phyloP scores from a whole-genome alignment of 306 rosid species.

The Sindora glabra region DNA sequence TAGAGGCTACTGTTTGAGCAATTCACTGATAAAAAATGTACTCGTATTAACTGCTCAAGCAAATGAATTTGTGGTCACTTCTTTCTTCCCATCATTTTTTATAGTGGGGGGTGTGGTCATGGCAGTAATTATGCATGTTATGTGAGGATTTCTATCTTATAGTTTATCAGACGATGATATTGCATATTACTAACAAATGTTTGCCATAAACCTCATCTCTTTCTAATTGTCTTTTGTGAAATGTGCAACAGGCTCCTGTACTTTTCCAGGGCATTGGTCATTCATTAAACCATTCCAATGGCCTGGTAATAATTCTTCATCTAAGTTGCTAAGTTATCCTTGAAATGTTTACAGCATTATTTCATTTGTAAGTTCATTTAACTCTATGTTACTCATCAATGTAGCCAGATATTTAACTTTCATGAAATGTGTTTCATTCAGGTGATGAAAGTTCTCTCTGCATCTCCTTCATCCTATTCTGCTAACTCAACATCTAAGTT shows the following conservation, averaged over 20 bases:
- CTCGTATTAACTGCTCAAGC: too few relatives aligned
- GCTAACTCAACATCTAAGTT: constrained; percentile 78
- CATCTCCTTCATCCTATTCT: constrained; percentile 86
- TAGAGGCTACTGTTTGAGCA: too few relatives aligned
- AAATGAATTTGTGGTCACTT: too few relatives aligned
- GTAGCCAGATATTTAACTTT: not conserved
- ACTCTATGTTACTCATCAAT: constrained; percentile 6
- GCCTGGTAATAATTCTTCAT: constrained; percentile 58
- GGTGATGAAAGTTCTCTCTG: constrained; percentile 91
- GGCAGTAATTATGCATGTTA: too few relatives aligned
- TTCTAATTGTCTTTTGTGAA: constrained; percentile 19
- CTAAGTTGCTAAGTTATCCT: too few relatives aligned
- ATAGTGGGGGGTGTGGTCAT: too few relatives aligned
- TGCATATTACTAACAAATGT: not conserved
- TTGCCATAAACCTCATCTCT: not conserved
- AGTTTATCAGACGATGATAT: not conserved
- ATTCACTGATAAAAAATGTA: too few relatives aligned
- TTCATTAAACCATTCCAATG: constrained; percentile 70
- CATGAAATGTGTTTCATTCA: constrained; percentile 16
- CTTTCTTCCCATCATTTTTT: too few relatives aligned
- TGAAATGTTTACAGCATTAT: too few relatives aligned
- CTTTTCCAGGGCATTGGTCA: constrained; percentile 95
- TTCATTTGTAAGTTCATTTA: not conserved
- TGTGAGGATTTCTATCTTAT: too few relatives aligned
- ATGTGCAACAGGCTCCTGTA: constrained; percentile 78